Evolutionary conservation across 768 basidiomycete species (phyloP), one percentile per base, ranked within the genome.

Genomic region (Auricularia auricula-judae): DNA sequence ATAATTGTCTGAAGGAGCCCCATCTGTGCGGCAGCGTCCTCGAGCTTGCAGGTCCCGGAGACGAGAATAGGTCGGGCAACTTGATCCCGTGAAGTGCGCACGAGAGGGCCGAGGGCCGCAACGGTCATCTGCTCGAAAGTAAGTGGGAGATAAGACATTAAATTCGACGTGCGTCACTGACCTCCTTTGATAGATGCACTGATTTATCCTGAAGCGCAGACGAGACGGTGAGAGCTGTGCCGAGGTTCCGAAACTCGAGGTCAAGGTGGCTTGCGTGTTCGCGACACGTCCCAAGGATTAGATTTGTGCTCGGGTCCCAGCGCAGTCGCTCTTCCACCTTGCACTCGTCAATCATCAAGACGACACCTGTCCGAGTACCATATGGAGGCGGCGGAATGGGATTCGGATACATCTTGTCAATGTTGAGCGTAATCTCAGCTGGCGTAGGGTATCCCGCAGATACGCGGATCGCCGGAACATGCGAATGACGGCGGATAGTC

Each of bases 21-120:
- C 29, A 66, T 62, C 39, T 73, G 74, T 35, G 65, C 63, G 3
- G 10, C 3, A 11, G 66, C 72, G 44, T 53, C 59, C 63, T 73
- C 74, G 14, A 61, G 62, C 63, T 74, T 74, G 66, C 74, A 74
- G 14, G 68, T 65, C 8, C 69, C 72, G 3, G 71, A 72, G 54
- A 72, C 47, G 7, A 71, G 64, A 47, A 73, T 58, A 1, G 69
- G 68, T 1, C 72, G 65, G 21, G 70, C 70, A 58, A 62, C 62
- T 56, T 75, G 73, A 1, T 70, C 47, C 0, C 67, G 68, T 8
- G 62, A 60, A 3, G 73, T 66, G 5, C 61, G 64, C 36, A 58
- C 61, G 5, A 72, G 65, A 2, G 70, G 43, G 5, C 71, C 72
- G 2, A 73, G 14, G 7, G 70, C 74, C 1, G 65, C 71, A 34